Evolutionary conservation across 2,329 filamentous ascomycete genomes (phyloP).

Genomic region (Lecanosticta acicola): DNA sequence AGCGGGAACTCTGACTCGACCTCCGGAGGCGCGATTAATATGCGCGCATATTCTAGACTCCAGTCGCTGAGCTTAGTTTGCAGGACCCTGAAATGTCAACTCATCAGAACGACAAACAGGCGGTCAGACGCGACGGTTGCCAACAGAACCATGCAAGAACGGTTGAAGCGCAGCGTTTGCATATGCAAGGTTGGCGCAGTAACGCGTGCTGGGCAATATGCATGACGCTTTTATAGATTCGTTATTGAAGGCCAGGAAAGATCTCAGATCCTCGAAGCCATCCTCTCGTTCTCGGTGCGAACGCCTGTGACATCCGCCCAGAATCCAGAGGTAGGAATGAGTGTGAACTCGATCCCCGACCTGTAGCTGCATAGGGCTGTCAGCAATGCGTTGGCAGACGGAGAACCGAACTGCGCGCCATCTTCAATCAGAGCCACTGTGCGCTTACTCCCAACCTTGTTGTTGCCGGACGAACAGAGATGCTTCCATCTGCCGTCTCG

Average conservation of each 20-base stretch:
- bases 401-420: too few species aligned
- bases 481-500: too few species aligned
- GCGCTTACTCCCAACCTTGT: too few species aligned
- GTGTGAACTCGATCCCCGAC: background rate
- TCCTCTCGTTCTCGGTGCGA: too few species aligned
- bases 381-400: background rate
- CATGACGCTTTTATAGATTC: too few species aligned
- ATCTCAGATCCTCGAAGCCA: too few species aligned
- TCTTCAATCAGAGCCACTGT: too few species aligned
- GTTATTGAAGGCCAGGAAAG: too few species aligned
- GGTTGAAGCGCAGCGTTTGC: background rate
- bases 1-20: background rate
- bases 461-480: too few species aligned
- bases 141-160: constrained; percentile 2
- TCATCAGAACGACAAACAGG: constrained; percentile 1
- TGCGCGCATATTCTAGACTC: background rate
- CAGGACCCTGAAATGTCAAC: background rate
- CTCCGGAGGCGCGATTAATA: background rate
- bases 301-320: too few species aligned
- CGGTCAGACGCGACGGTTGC: constrained; percentile 3
- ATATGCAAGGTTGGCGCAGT: constrained; percentile 3
- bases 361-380: background rate
- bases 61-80: background rate
- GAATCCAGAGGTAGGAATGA: too few species aligned
- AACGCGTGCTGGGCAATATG: constrained; percentile 4